Percentiles rank a stretch among this genome's conserved stretches.
These are phyloP conservation scores for Silybum marianum DNA, from an alignment of 129 eudicot species.

Conservation along the genomic window DNA sequence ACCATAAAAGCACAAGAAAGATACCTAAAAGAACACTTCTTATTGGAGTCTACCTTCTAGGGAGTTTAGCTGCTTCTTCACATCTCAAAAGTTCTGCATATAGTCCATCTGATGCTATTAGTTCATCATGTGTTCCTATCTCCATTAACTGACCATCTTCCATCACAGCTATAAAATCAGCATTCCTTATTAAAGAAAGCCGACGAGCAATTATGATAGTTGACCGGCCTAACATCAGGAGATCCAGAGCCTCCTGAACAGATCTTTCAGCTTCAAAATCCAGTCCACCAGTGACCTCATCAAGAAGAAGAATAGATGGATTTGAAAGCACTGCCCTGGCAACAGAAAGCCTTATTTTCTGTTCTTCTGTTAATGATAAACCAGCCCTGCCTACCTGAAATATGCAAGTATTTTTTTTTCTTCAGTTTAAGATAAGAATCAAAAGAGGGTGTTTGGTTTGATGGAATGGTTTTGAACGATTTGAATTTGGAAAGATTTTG, in stretches of 20 bases:
- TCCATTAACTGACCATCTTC: conserved; percentile 95
- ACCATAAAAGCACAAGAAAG: neutral
- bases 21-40: neutral
- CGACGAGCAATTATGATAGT: conserved; percentile 90
- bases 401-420: conserved; percentile 3
- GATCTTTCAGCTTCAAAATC: conserved; percentile 97
- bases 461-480: too few relatives aligned
- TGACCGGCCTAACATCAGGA: conserved; percentile 89
- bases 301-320: conserved; percentile 91
- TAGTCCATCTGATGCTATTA: conserved; percentile 79
- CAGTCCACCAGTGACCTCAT: conserved; percentile 97
- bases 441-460: neutral
- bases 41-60: conserved; percentile 65
- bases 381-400: conserved; percentile 89
- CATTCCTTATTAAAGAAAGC: conserved; percentile 80
- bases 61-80: conserved; percentile 98
- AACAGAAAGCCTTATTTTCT: conserved; percentile 82
- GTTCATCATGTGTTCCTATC: conserved; percentile 94
- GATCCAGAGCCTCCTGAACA: conserved; percentile 97
- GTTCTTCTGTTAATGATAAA: conserved; percentile 81
- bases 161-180: conserved; percentile 96
- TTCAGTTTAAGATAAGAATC: neutral
- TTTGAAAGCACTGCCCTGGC: conserved; percentile 94
- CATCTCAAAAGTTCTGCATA: conserved; percentile 94
- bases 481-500: too few relatives aligned